Base-by-base conservation (phyloP, 2,329 filamentous ascomycete species). In the Stagonosporopsis rhizophila region DNA sequence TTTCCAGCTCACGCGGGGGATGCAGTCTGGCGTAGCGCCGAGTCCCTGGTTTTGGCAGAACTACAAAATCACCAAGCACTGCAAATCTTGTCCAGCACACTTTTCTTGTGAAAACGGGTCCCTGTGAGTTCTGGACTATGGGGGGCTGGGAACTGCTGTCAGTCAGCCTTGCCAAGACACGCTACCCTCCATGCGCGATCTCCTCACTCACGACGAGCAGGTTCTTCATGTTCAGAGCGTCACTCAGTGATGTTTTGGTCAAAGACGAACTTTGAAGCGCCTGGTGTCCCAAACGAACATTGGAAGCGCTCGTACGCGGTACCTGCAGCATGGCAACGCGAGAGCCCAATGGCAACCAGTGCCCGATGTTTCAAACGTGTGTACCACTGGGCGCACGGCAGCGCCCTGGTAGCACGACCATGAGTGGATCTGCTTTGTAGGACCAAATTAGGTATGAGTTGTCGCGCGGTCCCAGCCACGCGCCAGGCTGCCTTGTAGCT, bases 381-480 rank as follows among this genome's bases (percentile, higher is more conserved):
- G 25, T 44, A 32, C 41, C 45, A 42, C n/a, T 5, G 14, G 28
- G 19, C n/a, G 37, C 40, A 40, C 48, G 6, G 27, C 49, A 46
- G 41, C 23, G 27, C 32, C 14, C 25, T 23, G 42, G 42, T 42
- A 30, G 52, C 28, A 51, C 42, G 37, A 37, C 41, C 40, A 41
- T 35, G 34, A 37, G 47, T 23, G 35, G 45, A 56, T 50, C 40
- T 39, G 45, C 44, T 20, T 23, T 34, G 39, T 12, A 8, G 8
- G 27, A 23, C 39, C 40, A 35, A 17, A 45, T 45, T 46, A 22
- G 52, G 46, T 22, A 25, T 49, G 45, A 40, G 45, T 55, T 35
- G 52, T 44, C 45, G 52, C 25, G 38, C 19, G 35, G 45, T 45
- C 53, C 41, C 46, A 48, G 53, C 53, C 53, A 56, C 42, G 52